Base-by-base conservation (phyloP, 495 filamentous ascomycete species). In the Podospora sp. region DNA sequence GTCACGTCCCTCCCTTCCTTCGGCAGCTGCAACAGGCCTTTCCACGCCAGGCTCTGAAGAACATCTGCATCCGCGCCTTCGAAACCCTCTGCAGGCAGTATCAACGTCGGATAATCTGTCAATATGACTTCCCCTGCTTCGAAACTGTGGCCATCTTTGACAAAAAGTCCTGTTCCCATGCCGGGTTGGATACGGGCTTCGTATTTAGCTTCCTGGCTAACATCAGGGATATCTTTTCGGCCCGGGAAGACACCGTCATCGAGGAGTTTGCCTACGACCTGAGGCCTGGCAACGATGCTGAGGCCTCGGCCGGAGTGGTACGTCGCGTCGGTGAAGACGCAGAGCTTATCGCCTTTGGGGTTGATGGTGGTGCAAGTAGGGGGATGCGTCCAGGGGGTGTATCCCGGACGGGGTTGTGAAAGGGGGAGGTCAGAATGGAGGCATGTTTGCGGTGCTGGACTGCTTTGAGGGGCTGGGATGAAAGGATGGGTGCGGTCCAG, bases 21-120 rank as follows among this genome's bases (percentile, higher is more conserved):
- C 0, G 65, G 46, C 2, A 66, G 56, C 29, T 66, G 65, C 24
- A 66, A 11, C 25, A 66, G 24, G 0, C 29, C 65, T 21, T 61
- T 26, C 65, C 65, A 66, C 25, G 14, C 2, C 16, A 66, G 18
- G 1, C 35, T 20, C 14, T 50, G 18, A 6, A 66, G 20, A 9
- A 35, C 46, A 2, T 36, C 16, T 7, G 50, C 46, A 9, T 53
- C 9, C 8, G 53, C 12, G 2, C 12, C 22, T 2, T 55, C 49
- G 16, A 20, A 11, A 0, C 29, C n/a, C 24, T 24, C 56, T 0
- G 7, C 22, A 1, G 65, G 56, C 1, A 66, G 5, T 11, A 66
- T 52, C 7, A 66, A 3, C 16, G 65, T 66, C 7, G 65, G 65
- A n/a, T 46, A 60, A n/a, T 66, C 65, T 6, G 49, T 25, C 1